Percentiles rank a stretch among this genome's conserved stretches.
These are phyloP conservation scores for Cercospora citrullina DNA, from an alignment of 2,329 filamentous ascomycete species.

Conservation along the genomic window DNA sequence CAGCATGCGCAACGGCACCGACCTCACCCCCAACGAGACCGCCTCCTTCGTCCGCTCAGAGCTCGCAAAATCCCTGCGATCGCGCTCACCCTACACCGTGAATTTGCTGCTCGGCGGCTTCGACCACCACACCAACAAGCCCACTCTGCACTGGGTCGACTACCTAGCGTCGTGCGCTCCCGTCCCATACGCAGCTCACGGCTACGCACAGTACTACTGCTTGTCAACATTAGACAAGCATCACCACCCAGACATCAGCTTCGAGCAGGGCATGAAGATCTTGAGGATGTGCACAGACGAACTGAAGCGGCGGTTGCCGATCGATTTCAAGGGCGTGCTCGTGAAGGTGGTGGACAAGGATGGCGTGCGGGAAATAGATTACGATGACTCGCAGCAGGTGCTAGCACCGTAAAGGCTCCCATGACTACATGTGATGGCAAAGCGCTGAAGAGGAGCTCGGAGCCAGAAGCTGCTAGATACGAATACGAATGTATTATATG, in stretches of 20 bases:
- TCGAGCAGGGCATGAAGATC: slow-evolving; percentile 88
- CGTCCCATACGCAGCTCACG: slow-evolving; percentile 93
- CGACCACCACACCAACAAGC: slow-evolving; percentile 75
- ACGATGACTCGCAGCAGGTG: slow-evolving; percentile 62
- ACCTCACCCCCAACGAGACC: slow-evolving; percentile 84
- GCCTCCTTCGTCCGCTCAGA: slow-evolving; percentile 93
- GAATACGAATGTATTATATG: slow-evolving; percentile 6
- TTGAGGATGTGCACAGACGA: slow-evolving; percentile 95
- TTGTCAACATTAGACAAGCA: slow-evolving; percentile 97
- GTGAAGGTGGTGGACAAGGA: slow-evolving; percentile 97
- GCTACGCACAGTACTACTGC: slow-evolving; percentile 99
- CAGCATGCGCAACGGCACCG: slow-evolving; percentile 94
- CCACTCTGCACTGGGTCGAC: slow-evolving; percentile 33
- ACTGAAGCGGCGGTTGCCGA: slow-evolving; percentile 91
- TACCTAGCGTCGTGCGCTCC: slow-evolving; percentile 45
- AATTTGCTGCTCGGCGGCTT: slow-evolving; percentile 94
- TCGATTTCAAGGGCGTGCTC: slow-evolving; percentile 91
- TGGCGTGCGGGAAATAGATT: slow-evolving; percentile 80
- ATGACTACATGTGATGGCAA: background rate
- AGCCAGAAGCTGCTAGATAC: slow-evolving; percentile 6
- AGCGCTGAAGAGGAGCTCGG: background rate
- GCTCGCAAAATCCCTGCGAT: slow-evolving; percentile 85
- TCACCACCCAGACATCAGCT: slow-evolving; percentile 89
- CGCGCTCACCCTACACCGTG: slow-evolving; percentile 91
- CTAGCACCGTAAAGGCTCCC: slow-evolving; percentile 28